Base-by-base conservation (phyloP, 164 flowering plant genomes). In the Nymphaea thermarum region DNA sequence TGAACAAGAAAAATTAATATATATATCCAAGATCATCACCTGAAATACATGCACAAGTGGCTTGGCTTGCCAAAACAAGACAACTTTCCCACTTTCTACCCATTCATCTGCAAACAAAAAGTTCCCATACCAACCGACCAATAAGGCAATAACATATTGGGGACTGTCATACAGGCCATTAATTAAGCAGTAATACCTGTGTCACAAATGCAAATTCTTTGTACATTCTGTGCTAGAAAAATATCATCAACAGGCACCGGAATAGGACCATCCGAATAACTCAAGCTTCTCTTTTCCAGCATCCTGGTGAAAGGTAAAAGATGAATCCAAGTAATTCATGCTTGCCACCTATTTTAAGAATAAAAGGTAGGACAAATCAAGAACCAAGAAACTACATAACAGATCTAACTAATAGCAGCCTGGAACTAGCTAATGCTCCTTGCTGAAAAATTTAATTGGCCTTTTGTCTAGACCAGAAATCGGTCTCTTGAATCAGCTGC, bases 31-130 rank as follows among this genome's bases (percentile, higher is more conserved):
- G 55, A 68, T 10, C 11, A 67, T 74, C 73, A 95, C 99, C 98
- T 95, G 98, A 80, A 82, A 95, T 64, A 88, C 98, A 74, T 95
- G 94, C 74, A 95, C 97, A 66, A 78, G 79, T 55, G 99, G 99
- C 72, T 87, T 88, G 68, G 90, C 98, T 89, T 95, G 98, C 99
- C 99, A 95, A 76, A 95, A 95, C 78, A 95, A 78, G 61, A 95
- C 87, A 72, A 92, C 75, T 42, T 83, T 91, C 71, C 83, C 87
- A 64, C 82, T 85, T 69, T 81, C 82, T 72, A 79, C 82, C 87
- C 90, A 82, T 66, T 87, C 98, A 79, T 95, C 99, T 95, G 65
- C 71, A 79, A 5, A 6, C 6, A 61, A 61, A 5, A 7, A 25
- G 25, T 43, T 17, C 45, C 42, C 25, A 60, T 14, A 60, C 5